Evolutionary conservation across 108 stramenopile species (phyloP), one percentile per base, ranked within the genome.

Genomic region (Seminavis robusta): DNA sequence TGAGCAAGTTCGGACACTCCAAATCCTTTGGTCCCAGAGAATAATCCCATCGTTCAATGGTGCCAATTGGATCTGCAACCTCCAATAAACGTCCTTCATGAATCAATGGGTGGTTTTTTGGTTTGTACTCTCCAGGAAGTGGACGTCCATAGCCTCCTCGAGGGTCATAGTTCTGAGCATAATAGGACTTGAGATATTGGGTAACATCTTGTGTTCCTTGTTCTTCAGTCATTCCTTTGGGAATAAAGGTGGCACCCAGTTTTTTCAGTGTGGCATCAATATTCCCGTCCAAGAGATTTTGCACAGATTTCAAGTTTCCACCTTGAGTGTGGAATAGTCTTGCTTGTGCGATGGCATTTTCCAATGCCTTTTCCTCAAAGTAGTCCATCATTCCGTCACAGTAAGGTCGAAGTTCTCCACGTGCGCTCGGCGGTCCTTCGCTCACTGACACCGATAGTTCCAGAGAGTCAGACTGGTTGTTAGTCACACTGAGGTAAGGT

Each of bases 61-160:
- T 52, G 17, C 30, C 37, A n/a, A n/a, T n/a, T 9, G 57, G 38
- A 28, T 71, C 70, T 3, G 59, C n/a, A 8, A 65, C 63, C 42
- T 71, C 33, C 11, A 71, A 52, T 64, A 63, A 71, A 26, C 70
- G 44, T 16, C 52, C 43, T 56, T 50, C 49, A 9, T 20, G 54
- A 30, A 71, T 50, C 32, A 65, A 24, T 17, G 33, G 11, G 4
- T 50, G 38, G 4, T 63, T 40, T 2, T 11, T 11, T 32, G 20
- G 24, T 20, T 16, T 7, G 19, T 56, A 49, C 13, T 37, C 26
- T 15, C 66, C 67, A 8, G 73, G 73, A 2, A 74, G 43, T 11
- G 66, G 61, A 32, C 63, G 73, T 3, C 65, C 73, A 28, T 74
- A 74, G n/a, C 73, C 73, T 13, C 73, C 73, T 16, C 73, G 49